Conservation (phyloP, 305 asterid genomes). For the Rubia occidens region DNA sequence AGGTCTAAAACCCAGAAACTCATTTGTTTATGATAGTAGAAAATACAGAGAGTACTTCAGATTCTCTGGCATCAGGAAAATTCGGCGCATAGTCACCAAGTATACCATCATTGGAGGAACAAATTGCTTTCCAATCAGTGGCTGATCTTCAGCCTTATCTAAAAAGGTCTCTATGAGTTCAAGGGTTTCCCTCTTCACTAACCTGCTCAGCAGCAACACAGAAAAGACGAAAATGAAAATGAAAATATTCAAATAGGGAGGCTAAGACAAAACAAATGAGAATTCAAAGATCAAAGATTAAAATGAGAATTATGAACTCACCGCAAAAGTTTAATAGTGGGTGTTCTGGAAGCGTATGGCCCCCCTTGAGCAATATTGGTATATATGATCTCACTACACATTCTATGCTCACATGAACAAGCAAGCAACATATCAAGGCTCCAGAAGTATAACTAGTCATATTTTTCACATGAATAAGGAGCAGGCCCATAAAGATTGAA, state of each 20-base stretch:
- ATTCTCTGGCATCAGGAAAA: conserved; percentile 97
- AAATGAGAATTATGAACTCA: conserved; percentile 19
- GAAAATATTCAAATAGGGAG: conserved; percentile 2
- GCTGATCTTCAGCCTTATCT: conserved; percentile 92
- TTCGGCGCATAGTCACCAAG: conserved; percentile 94
- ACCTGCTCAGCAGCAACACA: conserved; percentile 40
- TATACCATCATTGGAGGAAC: conserved; percentile 99
- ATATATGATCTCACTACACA: conserved; percentile 96
- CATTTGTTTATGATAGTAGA: conserved; percentile 98
- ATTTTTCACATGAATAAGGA: conserved; percentile 8
- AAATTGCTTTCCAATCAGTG: conserved; percentile 82
- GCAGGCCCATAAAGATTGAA: too few relatives aligned
- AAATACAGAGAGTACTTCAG: conserved; percentile 94
- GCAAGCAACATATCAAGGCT: background rate
- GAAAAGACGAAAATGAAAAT: background rate
- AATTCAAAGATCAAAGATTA: background rate
- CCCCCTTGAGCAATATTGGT: conserved; percentile 91
- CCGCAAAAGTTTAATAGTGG: conserved; percentile 91
- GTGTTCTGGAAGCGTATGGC: conserved; percentile 76
- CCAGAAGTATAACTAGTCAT: background rate
- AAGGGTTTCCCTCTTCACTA: conserved; percentile 91
- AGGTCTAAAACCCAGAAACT: conserved; percentile 14
- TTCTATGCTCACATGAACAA: conserved; percentile 42
- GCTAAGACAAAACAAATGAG: conserved; percentile 9
- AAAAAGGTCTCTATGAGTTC: conserved; percentile 95